A percentile compares a stretch with the other conserved stretches of the same genome.
phyloP scores from a whole-genome alignment of 495 filamentous ascomycete species.

The Aspergillus steynii region DNA sequence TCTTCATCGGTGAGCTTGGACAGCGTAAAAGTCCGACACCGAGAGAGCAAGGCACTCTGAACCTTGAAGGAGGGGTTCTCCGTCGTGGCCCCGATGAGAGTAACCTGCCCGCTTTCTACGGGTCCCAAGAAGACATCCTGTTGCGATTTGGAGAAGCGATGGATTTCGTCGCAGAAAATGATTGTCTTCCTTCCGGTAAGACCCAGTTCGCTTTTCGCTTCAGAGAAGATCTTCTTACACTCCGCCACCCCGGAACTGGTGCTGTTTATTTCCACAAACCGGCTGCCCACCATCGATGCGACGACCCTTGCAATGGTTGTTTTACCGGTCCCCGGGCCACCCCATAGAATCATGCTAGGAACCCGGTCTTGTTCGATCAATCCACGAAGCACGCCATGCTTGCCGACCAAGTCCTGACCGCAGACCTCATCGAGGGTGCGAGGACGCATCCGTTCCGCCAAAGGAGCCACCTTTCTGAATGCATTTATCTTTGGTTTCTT shows the following conservation, averaged over 20 bases:
- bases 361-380: constrained; percentile 85
- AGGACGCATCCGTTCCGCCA: constrained; percentile 94
- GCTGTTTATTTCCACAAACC: constrained; percentile 96
- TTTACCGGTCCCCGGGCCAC: constrained; percentile 88
- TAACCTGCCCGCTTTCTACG: constrained; percentile 88
- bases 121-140: constrained; percentile 95
- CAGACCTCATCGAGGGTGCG: constrained; percentile 79
- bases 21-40: constrained; percentile 89
- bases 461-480: constrained; percentile 70
- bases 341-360: constrained; percentile 96
- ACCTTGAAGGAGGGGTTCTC: constrained; percentile 98
- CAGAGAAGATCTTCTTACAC: constrained; percentile 89
- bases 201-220: constrained; percentile 77
- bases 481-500: constrained; percentile 64
- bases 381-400: constrained; percentile 78
- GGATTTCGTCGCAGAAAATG: constrained; percentile 97
- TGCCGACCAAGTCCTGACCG: constrained; percentile 89
- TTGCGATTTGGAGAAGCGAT: constrained; percentile 89
- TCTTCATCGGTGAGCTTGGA: constrained; percentile 69
- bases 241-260: constrained; percentile 90
- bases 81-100: constrained; percentile 91
- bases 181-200: constrained; percentile 90
- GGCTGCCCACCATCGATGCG: constrained; percentile 72
- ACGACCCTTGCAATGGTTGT: constrained; percentile 96
- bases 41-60: constrained; percentile 80